Conservation (phyloP, 345 rosid species). For the Euphorbia lathyris region DNA sequence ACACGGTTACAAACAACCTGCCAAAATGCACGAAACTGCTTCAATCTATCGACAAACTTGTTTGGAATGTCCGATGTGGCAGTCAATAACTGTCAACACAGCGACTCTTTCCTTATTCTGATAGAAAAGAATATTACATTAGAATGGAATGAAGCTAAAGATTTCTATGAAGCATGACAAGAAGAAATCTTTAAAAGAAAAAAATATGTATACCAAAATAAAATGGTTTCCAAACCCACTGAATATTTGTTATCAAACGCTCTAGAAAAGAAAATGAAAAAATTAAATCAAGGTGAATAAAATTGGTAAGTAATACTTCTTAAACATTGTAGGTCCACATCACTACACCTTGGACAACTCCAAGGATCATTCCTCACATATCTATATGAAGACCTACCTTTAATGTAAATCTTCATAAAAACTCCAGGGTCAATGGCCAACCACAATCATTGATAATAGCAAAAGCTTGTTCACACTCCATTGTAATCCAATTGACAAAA, state of each 20-base stretch:
- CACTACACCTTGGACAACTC: not conserved
- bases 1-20: no score
- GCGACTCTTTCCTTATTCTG: not conserved
- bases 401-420: no score
- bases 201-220: not conserved
- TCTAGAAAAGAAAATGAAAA: not conserved
- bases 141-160: no score
- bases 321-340: not conserved
- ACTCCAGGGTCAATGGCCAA: not conserved
- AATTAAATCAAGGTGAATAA: not conserved
- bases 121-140: not conserved
- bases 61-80: no score
- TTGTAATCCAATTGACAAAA: not conserved
- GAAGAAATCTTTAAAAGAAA: no score
- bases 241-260: not conserved
- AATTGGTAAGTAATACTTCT: not conserved
- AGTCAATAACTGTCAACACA: no score
- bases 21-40: no score
- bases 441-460: not conserved
- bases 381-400: no score
- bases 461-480: not conserved
- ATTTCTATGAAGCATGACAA: no score
- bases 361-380: not conserved
- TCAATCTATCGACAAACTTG: no score
- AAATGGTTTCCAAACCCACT: not conserved